Percentiles rank a stretch among this genome's conserved stretches.
Evolutionary conservation across 257 asterid species (phyloP).

Genomic region (Cinchona pubescens): DNA sequence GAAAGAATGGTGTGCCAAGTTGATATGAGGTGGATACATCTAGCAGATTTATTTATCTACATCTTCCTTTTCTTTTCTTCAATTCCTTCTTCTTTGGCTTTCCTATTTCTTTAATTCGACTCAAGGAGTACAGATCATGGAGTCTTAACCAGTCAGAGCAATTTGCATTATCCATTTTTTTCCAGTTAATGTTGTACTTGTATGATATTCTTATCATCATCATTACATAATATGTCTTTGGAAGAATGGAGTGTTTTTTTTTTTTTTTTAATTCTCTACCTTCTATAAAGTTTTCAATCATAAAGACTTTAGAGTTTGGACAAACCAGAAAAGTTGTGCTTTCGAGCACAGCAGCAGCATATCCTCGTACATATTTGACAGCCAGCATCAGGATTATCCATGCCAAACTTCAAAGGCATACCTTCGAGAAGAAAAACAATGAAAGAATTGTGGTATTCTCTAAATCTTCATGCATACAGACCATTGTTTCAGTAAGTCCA

Average conservation of each 20-base stretch:
- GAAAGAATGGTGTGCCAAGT: not conserved
- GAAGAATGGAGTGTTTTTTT: not conserved
- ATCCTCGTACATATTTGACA: conserved; percentile 1
- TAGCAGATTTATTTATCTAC: not conserved
- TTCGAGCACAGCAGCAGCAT: conserved; percentile 9
- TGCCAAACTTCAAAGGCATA: conserved; percentile 23
- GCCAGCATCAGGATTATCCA: conserved; percentile 18
- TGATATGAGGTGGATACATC: not conserved
- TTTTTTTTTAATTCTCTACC: not conserved
- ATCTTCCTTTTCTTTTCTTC: not conserved
- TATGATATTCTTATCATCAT: not conserved
- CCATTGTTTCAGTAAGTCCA: too few species aligned
- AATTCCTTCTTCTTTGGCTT: not conserved
- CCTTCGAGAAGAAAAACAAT: conserved; percentile 24
- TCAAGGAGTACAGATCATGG: not conserved
- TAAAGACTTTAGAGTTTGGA: not conserved
- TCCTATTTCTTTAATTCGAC: not conserved
- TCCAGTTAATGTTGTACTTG: not conserved
- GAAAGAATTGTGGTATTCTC: too few species aligned
- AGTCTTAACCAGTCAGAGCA: not conserved
- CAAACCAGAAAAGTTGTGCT: conserved; percentile 20
- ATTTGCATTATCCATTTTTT: not conserved
- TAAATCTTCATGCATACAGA: too few species aligned
- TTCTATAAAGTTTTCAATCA: not conserved
- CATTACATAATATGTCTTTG: not conserved